A percentile compares a stretch with the other conserved stretches of the same genome.
Evolutionary conservation across 2,329 filamentous ascomycete genomes (phyloP).

Genomic region (Aspergillus arachidicola): DNA sequence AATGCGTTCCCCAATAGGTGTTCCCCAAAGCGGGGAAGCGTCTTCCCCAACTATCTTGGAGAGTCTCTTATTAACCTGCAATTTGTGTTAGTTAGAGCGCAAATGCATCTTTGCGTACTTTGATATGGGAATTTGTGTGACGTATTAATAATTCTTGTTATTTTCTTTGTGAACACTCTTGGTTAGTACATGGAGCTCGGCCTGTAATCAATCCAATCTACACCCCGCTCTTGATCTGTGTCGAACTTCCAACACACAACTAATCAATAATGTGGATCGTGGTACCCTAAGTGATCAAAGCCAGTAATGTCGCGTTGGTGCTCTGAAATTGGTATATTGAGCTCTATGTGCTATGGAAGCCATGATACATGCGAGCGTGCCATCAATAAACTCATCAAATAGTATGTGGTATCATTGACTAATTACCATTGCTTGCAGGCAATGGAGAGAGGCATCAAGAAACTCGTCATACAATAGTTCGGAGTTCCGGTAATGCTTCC

Average conservation of each 20-base stretch:
- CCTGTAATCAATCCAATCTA: background rate
- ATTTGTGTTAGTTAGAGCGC: background rate
- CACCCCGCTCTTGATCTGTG: background rate
- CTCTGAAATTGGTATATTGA: background rate
- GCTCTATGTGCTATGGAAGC: background rate
- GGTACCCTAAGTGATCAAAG: background rate
- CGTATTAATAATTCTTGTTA: no score
- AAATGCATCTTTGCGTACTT: background rate
- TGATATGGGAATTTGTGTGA: background rate
- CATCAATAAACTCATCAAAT: background rate
- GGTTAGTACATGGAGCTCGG: no score
- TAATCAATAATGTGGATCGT: background rate
- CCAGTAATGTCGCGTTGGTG: background rate
- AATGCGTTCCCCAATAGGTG: no score
- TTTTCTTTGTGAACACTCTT: no score
- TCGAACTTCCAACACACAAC: background rate
- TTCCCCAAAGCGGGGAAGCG: background rate
- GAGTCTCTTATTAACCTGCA: background rate
- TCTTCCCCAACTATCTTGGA: background rate
- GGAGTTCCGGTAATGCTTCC: background rate
- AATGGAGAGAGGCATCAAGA: background rate
- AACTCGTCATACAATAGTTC: background rate
- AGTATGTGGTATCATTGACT: conserved; percentile 2
- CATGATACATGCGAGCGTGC: background rate
- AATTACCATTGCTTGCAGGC: background rate